Evolutionary conservation across 768 basidiomycete species (phyloP).

Genomic region (Heimioporus sp.): DNA sequence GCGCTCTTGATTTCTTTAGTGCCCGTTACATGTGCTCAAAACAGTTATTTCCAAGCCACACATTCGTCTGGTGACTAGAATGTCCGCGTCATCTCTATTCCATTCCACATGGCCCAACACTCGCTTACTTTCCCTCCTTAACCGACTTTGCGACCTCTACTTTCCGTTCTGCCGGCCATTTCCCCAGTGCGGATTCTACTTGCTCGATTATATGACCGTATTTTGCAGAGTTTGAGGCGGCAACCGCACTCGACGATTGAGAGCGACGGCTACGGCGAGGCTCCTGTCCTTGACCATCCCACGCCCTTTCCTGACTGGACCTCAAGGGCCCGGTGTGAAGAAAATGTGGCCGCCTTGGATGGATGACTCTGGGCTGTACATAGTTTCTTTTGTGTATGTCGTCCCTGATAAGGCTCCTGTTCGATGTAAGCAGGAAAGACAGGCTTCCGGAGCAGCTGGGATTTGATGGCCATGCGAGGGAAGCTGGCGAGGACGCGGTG

Average conservation of each 20-base stretch:
- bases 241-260: conserved; percentile 73
- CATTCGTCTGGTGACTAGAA: conserved; percentile 80
- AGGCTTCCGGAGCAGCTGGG: no score
- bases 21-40: conserved; percentile 28
- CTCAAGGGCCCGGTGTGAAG: conserved; percentile 81
- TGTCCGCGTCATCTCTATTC: conserved; percentile 85
- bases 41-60: conserved; percentile 88
- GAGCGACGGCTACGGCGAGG: conserved; percentile 75
- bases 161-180: conserved; percentile 71
- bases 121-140: conserved; percentile 37
- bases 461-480: no score
- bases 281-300: conserved; percentile 14
- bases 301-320: conserved; percentile 7
- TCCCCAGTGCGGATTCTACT: conserved; percentile 82
- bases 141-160: conserved; percentile 52
- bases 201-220: conserved; percentile 54
- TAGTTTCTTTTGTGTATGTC: no score
- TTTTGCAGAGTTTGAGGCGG: conserved; percentile 55
- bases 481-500: no score
- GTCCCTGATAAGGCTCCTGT: no score
- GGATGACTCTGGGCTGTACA: conserved; percentile 95
- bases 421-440: no score
- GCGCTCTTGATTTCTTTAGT: no score
- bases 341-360: conserved; percentile 90
- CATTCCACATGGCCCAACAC: conserved; percentile 48